Conservation (phyloP, 176 grass and related monocot species). For the Metroxylon sagu region DNA sequence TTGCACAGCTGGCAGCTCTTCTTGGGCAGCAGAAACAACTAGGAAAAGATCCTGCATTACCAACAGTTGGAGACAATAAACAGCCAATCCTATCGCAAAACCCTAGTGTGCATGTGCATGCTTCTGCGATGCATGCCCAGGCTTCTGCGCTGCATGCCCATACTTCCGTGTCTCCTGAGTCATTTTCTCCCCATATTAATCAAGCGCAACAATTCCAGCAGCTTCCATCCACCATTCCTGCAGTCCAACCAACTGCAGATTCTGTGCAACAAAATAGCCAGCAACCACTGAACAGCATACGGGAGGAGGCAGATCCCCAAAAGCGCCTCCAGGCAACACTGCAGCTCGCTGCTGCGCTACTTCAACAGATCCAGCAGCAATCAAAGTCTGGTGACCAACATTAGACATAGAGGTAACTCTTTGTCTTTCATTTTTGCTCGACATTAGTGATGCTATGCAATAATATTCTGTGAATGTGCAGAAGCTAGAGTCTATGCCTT, state of each 20-base stretch:
- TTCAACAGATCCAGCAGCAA: conserved; percentile 89
- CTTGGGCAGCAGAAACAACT: conserved; percentile 55
- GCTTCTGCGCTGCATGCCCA: conserved; percentile 1
- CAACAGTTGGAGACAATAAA: conserved; percentile 29
- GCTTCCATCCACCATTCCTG: no score
- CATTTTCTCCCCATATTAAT: conserved; percentile 36
- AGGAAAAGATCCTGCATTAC: conserved; percentile 26
- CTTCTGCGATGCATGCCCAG: conserved; percentile 24
- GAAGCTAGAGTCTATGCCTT: no score
- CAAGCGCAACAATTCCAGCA: conserved; percentile 7
- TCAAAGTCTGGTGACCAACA: conserved; percentile 43
- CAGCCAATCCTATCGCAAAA: conserved; percentile 28
- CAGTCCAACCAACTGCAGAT: conserved; percentile 14
- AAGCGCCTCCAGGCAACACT: conserved; percentile 82
- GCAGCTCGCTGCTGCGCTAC: conserved; percentile 72
- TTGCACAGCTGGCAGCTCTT: conserved; percentile 43
- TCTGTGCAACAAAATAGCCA: conserved; percentile 36
- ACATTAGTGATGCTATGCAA: no score
- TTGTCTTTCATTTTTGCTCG: no score
- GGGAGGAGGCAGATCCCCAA: conserved; percentile 57
- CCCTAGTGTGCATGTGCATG: conserved; percentile 27
- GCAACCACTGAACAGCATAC: conserved; percentile 18
- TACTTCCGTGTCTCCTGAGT: not conserved
- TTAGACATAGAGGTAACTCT: conserved; percentile 15
- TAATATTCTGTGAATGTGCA: no score